Percentiles rank a stretch among this genome's conserved stretches.
Conservation (phyloP, 2,329 filamentous ascomycete species). For the Septoria linicola region DNA sequence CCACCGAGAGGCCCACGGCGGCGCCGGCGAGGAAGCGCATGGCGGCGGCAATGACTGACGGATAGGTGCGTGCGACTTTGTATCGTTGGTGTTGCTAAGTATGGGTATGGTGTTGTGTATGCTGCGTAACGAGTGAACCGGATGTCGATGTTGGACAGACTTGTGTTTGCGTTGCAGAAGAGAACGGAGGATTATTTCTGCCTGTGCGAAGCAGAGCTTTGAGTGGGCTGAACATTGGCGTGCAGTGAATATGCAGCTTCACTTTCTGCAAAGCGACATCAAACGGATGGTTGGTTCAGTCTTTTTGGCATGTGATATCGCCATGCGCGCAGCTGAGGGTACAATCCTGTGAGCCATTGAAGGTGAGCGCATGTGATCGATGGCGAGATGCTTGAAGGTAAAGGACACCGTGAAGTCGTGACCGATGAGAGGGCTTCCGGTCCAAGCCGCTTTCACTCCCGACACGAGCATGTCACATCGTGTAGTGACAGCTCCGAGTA, state of each 20-base stretch:
- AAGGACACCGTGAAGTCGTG: too few relatives aligned
- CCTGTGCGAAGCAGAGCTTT: slow-evolving; percentile 5
- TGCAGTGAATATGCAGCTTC: slow-evolving; percentile 1
- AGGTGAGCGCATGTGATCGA: not conserved
- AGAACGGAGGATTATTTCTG: not conserved
- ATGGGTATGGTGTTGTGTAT: slow-evolving; percentile 4
- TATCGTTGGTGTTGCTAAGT: not conserved
- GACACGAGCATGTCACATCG: slow-evolving; percentile 4
- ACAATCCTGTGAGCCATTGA: too few relatives aligned
- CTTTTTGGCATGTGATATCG: too few relatives aligned
- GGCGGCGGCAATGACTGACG: not conserved
- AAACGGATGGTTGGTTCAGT: too few relatives aligned
- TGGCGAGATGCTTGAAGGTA: not conserved
- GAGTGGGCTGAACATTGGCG: not conserved
- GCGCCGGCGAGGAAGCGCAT: slow-evolving; percentile 4
- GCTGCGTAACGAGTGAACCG: slow-evolving; percentile 13
- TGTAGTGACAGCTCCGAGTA: slow-evolving; percentile 7
- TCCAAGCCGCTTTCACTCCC: not conserved
- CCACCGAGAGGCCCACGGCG: not conserved
- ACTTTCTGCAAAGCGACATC: not conserved
- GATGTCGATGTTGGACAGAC: slow-evolving; percentile 12
- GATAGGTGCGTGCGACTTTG: not conserved
- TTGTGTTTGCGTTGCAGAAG: slow-evolving; percentile 4
- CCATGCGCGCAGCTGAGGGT: too few relatives aligned
- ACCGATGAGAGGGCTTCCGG: too few relatives aligned